Base-by-base conservation (phyloP, 1,139 yeast species). In the Pichia sp. region DNA sequence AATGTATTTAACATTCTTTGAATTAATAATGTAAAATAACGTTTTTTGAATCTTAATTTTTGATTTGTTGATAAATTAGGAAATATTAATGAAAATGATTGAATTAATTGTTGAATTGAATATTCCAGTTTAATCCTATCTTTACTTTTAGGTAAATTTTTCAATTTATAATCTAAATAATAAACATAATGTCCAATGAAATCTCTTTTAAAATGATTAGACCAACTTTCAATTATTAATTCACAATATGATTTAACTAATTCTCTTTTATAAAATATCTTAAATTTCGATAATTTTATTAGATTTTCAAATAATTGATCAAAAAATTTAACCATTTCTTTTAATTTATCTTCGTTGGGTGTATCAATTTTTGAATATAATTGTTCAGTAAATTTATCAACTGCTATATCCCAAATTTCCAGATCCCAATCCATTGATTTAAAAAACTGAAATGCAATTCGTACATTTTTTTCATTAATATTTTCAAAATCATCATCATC, bases 121-220 rank as follows among this genome's bases (percentile, higher is more conserved):
- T 26, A 18, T 10, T 50, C 53, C 7, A 47, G 29, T 27, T 34
- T 44, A 31, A 34, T 50, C n/a, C 53, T 34, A 38, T 47, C 47
- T 7, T 44, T 50, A 30, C 33, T 18, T 25, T 44, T 50, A 4
- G 40, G 27, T 5, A 50, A 36, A 31, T 26, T 29, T 28, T 43
- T 50, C 18, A 50, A 27, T 32, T 45, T 45, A 27, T 35, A 43
- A 27, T 50, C 46, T 2, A 45, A 10, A 40, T 45, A 50, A 45
- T 42, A 36, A 3, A 33, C 27, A 28, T 39, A 43, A 45, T 50
- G 49, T 2, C 45, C 42, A 2, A 31, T 10, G 10, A 47, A 32
- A 42, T 44, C 42, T 10, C 42, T 41, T 10, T 44, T 40, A 7
- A 42, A 49, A 10, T 7, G 25, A 2, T 6, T 40, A 6, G 6